Conservation (phyloP, 2,329 filamentous ascomycete genomes). For the Pezicula radicicola region DNA sequence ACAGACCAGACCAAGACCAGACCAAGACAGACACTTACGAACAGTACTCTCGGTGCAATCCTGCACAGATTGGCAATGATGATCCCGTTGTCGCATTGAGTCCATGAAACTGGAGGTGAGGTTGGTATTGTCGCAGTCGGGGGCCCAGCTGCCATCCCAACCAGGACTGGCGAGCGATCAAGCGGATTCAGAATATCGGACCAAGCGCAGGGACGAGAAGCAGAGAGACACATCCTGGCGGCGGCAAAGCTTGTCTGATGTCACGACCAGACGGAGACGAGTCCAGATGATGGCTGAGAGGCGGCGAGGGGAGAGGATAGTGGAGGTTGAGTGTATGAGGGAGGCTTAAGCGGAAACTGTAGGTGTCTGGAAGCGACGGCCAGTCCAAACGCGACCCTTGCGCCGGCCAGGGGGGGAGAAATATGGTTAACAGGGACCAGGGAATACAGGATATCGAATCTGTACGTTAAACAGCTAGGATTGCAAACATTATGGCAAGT, state of each 20-base stretch:
- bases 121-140: slow-evolving; percentile 20
- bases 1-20: no score
- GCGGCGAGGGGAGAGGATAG: background rate
- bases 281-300: background rate
- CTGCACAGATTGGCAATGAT: slow-evolving; percentile 20
- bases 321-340: background rate
- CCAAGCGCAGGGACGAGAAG: background rate
- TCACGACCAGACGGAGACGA: background rate
- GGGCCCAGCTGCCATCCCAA: slow-evolving; percentile 18
- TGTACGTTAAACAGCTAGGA: background rate
- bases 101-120: slow-evolving; percentile 27
- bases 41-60: slow-evolving; percentile 3
- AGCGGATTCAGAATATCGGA: slow-evolving; percentile 9
- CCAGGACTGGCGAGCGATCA: slow-evolving; percentile 15
- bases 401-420: slow-evolving; percentile 7
- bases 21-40: no score
- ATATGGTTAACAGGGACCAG: background rate
- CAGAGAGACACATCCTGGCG: background rate
- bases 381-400: slow-evolving; percentile 17
- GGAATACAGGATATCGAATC: no score
- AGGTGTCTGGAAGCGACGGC: slow-evolving; percentile 14
- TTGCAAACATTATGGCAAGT: background rate
- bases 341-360: slow-evolving; percentile 20
- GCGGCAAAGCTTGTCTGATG: background rate
- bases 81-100: slow-evolving; percentile 27